Base-by-base conservation (phyloP, 2,329 filamentous ascomycete genomes). In the Blumeria hordei region DNA sequence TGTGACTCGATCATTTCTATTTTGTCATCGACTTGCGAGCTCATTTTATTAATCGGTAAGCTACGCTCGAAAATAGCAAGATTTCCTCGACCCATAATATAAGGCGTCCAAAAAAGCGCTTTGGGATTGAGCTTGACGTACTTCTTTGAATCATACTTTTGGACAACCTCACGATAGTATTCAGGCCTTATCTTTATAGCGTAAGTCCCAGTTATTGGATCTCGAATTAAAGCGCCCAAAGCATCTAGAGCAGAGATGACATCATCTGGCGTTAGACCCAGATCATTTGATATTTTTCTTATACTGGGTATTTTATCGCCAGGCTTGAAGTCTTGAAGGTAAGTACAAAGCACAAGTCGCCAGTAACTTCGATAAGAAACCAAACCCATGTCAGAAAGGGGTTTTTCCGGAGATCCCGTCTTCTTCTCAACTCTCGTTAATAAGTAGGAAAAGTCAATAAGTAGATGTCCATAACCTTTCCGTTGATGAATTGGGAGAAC, bases 361-460 rank as follows among this genome's bases (percentile, higher is more conserved):
- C 92, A 98, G 67, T 98, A 98, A 63, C 94, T 95, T 47, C 92
- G 80, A 66, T 98, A 98, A 1, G 90, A 96, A 3, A 96, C 90
- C 41, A 98, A 70, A 3, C 92, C 92, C 87, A 98, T 95, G 65
- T 98, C 92, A 0, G 92, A 96, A 3, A 98, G 74, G 0, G 92
- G 92, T 68, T 98, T 98, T 67, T 98, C 92, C 0, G 92, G 92
- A 1, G 90, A 95, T 9, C 92, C 92, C 0, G 88, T 93, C 68
- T 95, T 94, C 62, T 82, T 78, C 68, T 98, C 92, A 0, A 93
- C 86, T 54, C 88, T 80, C 0, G 93, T 96, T 50, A 98, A 77
- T 6, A 98, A 80, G 65, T 98, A 98, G 1, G 92, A 98, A 66
- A 98, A 98, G 66, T 98, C 92, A 62, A 98, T 98, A 50, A 98